Evolutionary conservation across 208 protist genomes (phyloP).

Genomic region (Leishmania martiniquensis): DNA sequence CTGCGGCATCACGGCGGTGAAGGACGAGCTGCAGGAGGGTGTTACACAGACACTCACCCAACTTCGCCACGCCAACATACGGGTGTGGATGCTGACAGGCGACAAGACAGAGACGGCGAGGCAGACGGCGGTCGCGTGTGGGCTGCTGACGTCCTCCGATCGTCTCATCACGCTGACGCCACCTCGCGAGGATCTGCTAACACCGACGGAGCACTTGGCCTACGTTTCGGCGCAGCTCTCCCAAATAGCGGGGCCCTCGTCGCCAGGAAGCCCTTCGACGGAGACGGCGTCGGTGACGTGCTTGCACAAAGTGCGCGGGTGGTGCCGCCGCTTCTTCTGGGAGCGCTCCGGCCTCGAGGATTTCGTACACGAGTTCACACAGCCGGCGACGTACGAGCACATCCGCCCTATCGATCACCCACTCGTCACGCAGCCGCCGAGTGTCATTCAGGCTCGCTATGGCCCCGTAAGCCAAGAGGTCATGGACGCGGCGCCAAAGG

Average conservation of each 20-base stretch:
- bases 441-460: constrained; percentile 17
- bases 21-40: constrained; percentile 96
- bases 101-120: constrained; percentile 98
- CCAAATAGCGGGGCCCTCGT: constrained; percentile 25
- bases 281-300: constrained; percentile 13
- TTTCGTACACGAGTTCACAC: constrained; percentile 66
- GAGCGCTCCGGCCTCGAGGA: constrained; percentile 49
- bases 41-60: constrained; percentile 90
- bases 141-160: constrained; percentile 48
- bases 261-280: neutral
- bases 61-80: constrained; percentile 78
- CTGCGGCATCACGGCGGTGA: constrained; percentile 95
- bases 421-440: constrained; percentile 29
- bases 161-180: constrained; percentile 48
- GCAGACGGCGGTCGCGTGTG: constrained; percentile 92
- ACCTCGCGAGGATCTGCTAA: constrained; percentile 28
- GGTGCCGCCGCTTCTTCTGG: constrained; percentile 36
- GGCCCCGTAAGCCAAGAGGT: constrained; percentile 20
- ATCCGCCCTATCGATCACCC: constrained; percentile 52
- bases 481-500: constrained; percentile 18
- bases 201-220: constrained; percentile 41
- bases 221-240: constrained; percentile 37
- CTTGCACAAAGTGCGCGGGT: constrained; percentile 24
- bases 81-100: constrained; percentile 97
- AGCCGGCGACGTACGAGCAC: constrained; percentile 28